Percentiles rank a stretch among this genome's conserved stretches.
These are phyloP conservation scores for Penicillium sumatraense DNA, from an alignment of 2,329 filamentous ascomycete genomes.

Conservation along the genomic window DNA sequence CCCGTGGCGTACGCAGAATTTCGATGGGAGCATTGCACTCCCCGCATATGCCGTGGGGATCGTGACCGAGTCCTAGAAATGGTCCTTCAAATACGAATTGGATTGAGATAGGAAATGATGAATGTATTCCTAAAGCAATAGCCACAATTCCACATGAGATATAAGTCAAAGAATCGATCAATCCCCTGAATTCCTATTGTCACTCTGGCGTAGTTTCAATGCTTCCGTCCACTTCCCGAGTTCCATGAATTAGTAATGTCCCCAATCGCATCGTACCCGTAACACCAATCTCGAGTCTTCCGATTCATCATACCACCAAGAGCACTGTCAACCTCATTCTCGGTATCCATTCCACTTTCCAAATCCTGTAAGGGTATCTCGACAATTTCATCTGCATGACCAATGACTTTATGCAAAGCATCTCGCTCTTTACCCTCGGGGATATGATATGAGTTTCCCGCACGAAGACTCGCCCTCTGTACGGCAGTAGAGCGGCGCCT, in stretches of 20 bases:
- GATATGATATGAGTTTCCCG: constrained; percentile 2
- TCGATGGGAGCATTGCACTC: not conserved
- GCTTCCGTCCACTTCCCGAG: too few relatives aligned
- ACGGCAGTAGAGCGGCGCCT: not conserved
- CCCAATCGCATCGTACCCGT: constrained; percentile 4
- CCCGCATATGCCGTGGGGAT: constrained; percentile 4
- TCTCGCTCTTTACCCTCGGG: constrained; percentile 1
- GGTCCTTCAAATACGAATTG: too few relatives aligned
- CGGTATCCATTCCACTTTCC: not conserved
- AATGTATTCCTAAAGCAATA: too few relatives aligned
- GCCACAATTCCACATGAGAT: too few relatives aligned
- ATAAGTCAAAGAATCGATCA: too few relatives aligned
- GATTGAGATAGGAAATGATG: too few relatives aligned
- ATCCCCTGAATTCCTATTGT: too few relatives aligned
- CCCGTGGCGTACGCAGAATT: not conserved
- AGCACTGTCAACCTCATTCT: not conserved
- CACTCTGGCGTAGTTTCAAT: too few relatives aligned
- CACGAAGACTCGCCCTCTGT: constrained; percentile 5
- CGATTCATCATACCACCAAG: constrained; percentile 4
- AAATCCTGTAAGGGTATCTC: not conserved
- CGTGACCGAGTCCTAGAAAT: not conserved
- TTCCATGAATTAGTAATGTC: too few relatives aligned
- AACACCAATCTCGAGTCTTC: constrained; percentile 7
- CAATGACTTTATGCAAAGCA: not conserved
- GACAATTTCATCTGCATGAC: not conserved